phyloP scores from a whole-genome alignment of 2,329 filamentous ascomycete genomes.

The Ascochyta lentis region DNA sequence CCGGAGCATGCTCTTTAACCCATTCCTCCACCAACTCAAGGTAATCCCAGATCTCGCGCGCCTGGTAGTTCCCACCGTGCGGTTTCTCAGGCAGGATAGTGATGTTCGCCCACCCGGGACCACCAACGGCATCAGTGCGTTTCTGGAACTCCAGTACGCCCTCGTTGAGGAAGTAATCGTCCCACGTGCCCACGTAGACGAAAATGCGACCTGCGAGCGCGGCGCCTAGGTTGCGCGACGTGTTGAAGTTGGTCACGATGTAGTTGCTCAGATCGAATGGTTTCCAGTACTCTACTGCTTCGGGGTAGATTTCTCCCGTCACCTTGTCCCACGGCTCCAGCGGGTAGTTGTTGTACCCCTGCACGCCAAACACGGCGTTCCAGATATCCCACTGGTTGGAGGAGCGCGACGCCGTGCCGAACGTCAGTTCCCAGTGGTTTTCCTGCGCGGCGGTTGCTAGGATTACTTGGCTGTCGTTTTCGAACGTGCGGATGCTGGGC shows the following conservation, averaged over 20 bases:
- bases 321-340: conserved; percentile 51
- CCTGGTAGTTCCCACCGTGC: conserved; percentile 48
- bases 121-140: conserved; percentile 40
- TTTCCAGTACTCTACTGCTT: conserved; percentile 48
- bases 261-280: conserved; percentile 46
- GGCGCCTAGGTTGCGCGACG: conserved; percentile 40
- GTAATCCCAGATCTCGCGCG: conserved; percentile 41
- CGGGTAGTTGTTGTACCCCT: conserved; percentile 49
- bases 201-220: conserved; percentile 41
- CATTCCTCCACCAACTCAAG: conserved; percentile 42
- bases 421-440: conserved; percentile 50
- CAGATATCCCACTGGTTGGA: conserved; percentile 49
- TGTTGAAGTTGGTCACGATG: conserved; percentile 44
- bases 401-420: conserved; percentile 45
- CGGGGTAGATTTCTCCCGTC: conserved; percentile 48
- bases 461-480: conserved; percentile 35
- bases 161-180: conserved; percentile 49
- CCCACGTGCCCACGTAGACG: conserved; percentile 46
- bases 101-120: conserved; percentile 47
- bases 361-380: conserved; percentile 48
- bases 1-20: conserved; percentile 42
- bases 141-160: conserved; percentile 47
- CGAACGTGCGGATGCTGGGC: conserved; percentile 38
- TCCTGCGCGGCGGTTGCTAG: conserved; percentile 39
- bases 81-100: conserved; percentile 39